phyloP scores from a whole-genome alignment of 2,329 filamentous ascomycete species.

The Phialophora chinensis region DNA sequence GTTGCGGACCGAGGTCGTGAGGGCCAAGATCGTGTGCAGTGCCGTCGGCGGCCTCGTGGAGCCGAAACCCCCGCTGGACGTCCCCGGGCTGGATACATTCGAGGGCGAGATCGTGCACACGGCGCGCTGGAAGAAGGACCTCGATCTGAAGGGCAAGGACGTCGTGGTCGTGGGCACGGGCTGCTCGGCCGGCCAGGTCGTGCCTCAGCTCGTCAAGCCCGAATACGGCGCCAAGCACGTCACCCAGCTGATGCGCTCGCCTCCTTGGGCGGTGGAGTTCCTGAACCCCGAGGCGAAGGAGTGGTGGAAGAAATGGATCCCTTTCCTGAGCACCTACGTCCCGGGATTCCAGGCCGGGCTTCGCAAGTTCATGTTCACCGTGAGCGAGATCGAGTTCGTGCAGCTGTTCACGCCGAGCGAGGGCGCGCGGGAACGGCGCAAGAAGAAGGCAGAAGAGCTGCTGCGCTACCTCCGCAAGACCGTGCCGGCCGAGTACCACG shows the following conservation, averaged over 20 bases:
- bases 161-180: slow-evolving; percentile 65
- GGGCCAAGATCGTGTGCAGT: slow-evolving; percentile 61
- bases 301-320: slow-evolving; percentile 55
- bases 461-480: slow-evolving; percentile 55
- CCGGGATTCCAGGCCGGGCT: slow-evolving; percentile 58
- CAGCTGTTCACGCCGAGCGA: slow-evolving; percentile 57
- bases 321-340: slow-evolving; percentile 54
- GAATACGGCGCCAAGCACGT: slow-evolving; percentile 60
- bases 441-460: slow-evolving; percentile 51
- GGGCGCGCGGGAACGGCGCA: slow-evolving; percentile 48
- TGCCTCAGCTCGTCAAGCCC: slow-evolving; percentile 56
- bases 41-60: slow-evolving; percentile 63
- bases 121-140: slow-evolving; percentile 60
- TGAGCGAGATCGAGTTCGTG: slow-evolving; percentile 45
- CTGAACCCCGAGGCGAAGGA: slow-evolving; percentile 46
- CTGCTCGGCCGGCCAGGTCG: slow-evolving; percentile 63
- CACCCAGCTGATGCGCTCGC: slow-evolving; percentile 65
- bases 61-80: slow-evolving; percentile 51
- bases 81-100: slow-evolving; percentile 61
- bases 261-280: slow-evolving; percentile 61
- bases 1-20: slow-evolving; percentile 57
- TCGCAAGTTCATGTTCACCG: slow-evolving; percentile 53
- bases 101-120: slow-evolving; percentile 64
- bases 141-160: slow-evolving; percentile 59
- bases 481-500: slow-evolving; percentile 66